Evolutionary conservation across 305 asterid genomes (phyloP).

Genomic region (Rubia peregrina): DNA sequence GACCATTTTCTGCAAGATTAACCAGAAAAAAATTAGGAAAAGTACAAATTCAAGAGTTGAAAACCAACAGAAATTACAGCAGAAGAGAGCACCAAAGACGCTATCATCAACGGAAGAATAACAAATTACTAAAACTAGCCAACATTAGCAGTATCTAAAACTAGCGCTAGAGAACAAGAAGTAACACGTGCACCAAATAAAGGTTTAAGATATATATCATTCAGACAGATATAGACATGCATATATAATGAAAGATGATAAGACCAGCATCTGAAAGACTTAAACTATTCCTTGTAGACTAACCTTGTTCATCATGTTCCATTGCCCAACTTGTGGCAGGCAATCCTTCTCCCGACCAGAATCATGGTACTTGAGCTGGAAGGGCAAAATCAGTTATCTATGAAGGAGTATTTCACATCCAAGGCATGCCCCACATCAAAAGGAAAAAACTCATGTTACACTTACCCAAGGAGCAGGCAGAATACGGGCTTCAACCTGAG

Average conservation of each 20-base stretch:
- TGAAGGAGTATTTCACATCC: neutral
- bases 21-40: neutral
- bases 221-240: neutral
- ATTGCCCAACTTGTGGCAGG: slow-evolving; percentile 93
- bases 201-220: too few species aligned
- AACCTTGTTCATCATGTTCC: slow-evolving; percentile 99
- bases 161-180: neutral
- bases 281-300: neutral
- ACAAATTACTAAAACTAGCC: neutral
- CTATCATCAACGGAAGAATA: too few species aligned
- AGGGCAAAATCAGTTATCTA: slow-evolving; percentile 8
- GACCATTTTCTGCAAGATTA: slow-evolving; percentile 37
- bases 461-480: slow-evolving; percentile 87
- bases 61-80: neutral
- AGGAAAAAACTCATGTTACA: neutral
- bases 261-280: neutral
- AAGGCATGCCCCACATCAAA: neutral
- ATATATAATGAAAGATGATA: neutral
- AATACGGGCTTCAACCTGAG: slow-evolving; percentile 94
- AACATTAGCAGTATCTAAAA: too few species aligned
- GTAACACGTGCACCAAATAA: neutral
- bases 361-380: slow-evolving; percentile 83
- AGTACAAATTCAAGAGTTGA: neutral
- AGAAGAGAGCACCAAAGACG: too few species aligned
- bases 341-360: slow-evolving; percentile 87